phyloP scores from a whole-genome alignment of 106 monocot genomes.

The Amphibolis antarctica region DNA sequence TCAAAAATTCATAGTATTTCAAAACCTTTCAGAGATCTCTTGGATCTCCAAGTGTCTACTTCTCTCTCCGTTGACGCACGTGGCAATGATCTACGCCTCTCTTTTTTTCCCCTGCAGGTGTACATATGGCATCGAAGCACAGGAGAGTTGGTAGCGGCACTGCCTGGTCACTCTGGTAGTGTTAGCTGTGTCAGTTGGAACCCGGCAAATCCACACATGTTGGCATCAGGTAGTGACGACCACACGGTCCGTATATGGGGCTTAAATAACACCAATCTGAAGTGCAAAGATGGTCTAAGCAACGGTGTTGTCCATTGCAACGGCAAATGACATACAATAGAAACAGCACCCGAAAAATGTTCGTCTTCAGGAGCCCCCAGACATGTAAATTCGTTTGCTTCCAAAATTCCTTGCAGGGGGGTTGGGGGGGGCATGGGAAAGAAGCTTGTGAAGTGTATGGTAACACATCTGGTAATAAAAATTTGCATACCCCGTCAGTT shows the following conservation, averaged over 20 bases:
- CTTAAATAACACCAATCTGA: constrained; percentile 8
- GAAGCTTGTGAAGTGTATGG: no score
- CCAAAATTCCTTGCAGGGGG: no score
- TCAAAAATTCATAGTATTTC: no score
- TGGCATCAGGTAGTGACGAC: constrained; percentile 41
- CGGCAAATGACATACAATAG: constrained; percentile 10
- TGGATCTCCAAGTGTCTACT: no score
- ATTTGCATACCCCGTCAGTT: no score
- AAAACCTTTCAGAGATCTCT: no score
- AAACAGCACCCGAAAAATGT: no score
- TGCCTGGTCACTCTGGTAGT: constrained; percentile 30
- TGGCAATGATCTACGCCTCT: neutral
- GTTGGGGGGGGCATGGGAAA: no score
- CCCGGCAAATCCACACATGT: constrained; percentile 31
- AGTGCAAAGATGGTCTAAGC: constrained; percentile 2
- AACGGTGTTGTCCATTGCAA: constrained; percentile 18
- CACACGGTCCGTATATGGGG: constrained; percentile 40
- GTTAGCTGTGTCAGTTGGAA: constrained; percentile 47
- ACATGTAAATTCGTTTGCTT: no score
- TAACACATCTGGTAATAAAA: no score
- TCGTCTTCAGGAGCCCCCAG: no score
- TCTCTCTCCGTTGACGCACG: neutral
- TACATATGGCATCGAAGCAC: constrained; percentile 30
- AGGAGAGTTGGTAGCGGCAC: constrained; percentile 13
- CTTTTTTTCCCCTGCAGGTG: constrained; percentile 14